These are phyloP conservation scores for Coemansia aciculifera DNA, from an alignment of 192 early-diverging fungal genomes.

Conservation along the genomic window DNA sequence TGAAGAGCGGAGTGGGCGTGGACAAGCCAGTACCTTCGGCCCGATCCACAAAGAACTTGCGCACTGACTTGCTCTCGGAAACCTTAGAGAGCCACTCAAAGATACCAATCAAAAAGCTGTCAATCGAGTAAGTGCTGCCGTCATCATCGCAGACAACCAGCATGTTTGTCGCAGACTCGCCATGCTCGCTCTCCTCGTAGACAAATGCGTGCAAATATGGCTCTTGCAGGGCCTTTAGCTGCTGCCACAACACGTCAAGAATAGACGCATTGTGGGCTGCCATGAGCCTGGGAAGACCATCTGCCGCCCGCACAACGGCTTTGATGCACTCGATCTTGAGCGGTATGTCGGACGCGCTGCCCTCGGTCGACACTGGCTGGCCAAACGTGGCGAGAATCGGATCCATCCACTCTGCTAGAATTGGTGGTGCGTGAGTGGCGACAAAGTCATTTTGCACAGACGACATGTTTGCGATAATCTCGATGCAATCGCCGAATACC, in stretches of 20 bases:
- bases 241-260: conserved; percentile 41
- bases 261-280: conserved; percentile 21
- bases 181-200: conserved; percentile 41
- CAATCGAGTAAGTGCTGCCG: conserved; percentile 28
- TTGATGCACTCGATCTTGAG: conserved; percentile 48
- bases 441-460: conserved; percentile 72
- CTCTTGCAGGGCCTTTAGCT: conserved; percentile 37
- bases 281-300: conserved; percentile 38
- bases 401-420: conserved; percentile 78
- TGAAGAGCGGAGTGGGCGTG: conserved; percentile 54
- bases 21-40: not conserved
- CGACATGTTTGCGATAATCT: conserved; percentile 80
- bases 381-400: conserved; percentile 67
- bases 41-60: conserved; percentile 38
- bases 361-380: conserved; percentile 40
- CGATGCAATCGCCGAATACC: conserved; percentile 82
- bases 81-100: conserved; percentile 51
- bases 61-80: conserved; percentile 30
- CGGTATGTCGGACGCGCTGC: conserved; percentile 28
- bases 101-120: conserved; percentile 38
- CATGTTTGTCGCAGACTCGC: conserved; percentile 36
- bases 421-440: conserved; percentile 69
- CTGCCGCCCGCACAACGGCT: conserved; percentile 33
- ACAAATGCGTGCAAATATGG: conserved; percentile 49
- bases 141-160: conserved; percentile 42